Evolutionary conservation across 306 rosid genomes (phyloP), one percentile per base, ranked within the genome.

Genomic region (Corylus avellana): DNA sequence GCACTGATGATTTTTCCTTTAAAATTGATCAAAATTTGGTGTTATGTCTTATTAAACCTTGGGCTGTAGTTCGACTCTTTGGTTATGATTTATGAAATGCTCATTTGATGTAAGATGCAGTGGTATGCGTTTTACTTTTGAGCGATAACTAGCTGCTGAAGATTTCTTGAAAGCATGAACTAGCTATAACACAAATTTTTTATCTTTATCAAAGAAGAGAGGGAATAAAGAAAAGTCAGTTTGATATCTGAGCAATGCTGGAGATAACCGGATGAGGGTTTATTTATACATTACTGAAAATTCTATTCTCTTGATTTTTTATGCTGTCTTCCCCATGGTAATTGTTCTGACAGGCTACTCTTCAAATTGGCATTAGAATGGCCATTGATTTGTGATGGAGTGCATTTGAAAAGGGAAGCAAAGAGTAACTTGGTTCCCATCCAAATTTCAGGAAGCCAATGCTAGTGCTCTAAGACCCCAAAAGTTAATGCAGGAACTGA

Each of bases 1-100:
- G 70, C 76, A 55, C 46, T 42, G 61, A 66, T 80, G 7, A 37
- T 5, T 3, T 76, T 72, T 48, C 37, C 11, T 62, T 51, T 75
- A 47, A 74, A 50, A 61, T 74, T 17, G 35, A 42, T 56, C 18
- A 17, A 79, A 59, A 47, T n/a, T 51, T 56, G 42, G 14, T 63
- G 58, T 50, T 53, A 66, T 47, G 58, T 56, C 14, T 77, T 39
- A 51, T 32, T 10, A 42, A 48, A 66, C 51, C 61, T 64, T 29
- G 61, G 53, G 63, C 54, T 73, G 16, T 70, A 44, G 59, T 10
- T 32, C 7, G 20, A 18, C 56, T 57, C 27, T 67, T 67, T 39
- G 22, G 50, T 67, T 39, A 66, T 66, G 14, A 39, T 18, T 18
- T 42, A 42, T 67, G 39, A 49, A 63, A 39, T 39, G 0, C 3